phyloP scores from a whole-genome alignment of 805 yeast genomes.

The Yamadazyma scolyti region DNA sequence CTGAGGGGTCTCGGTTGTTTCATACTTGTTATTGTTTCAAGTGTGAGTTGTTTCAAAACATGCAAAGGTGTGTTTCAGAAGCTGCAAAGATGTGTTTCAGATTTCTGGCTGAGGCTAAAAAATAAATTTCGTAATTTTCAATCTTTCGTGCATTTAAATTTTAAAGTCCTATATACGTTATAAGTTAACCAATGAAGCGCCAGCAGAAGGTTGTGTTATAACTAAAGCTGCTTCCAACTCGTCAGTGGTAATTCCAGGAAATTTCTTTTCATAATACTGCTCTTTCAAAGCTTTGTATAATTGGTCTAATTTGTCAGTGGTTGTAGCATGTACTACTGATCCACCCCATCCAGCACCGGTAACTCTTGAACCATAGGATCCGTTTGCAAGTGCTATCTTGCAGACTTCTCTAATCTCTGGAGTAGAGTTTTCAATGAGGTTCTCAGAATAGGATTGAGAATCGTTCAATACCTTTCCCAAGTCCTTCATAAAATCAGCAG shows the following conservation, averaged over 20 bases:
- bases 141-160: too few species aligned
- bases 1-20: too few species aligned
- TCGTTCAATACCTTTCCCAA: constrained; percentile 58
- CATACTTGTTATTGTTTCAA: too few species aligned
- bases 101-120: too few species aligned
- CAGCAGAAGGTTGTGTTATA: constrained; percentile 53
- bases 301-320: constrained; percentile 33
- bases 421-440: constrained; percentile 47
- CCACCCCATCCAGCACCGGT: constrained; percentile 86
- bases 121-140: too few species aligned
- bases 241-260: constrained; percentile 45
- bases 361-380: constrained; percentile 64
- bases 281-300: constrained; percentile 42
- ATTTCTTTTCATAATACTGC: constrained; percentile 48
- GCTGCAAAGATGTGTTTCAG: too few species aligned
- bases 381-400: constrained; percentile 48
- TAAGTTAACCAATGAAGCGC: constrained; percentile 34
- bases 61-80: too few species aligned
- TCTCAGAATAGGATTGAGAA: constrained; percentile 51
- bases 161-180: not conserved
- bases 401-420: constrained; percentile 53
- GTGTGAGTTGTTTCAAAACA: too few species aligned
- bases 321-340: constrained; percentile 61
- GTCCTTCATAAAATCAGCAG: constrained; percentile 30
- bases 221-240: constrained; percentile 51